phyloP scores from a whole-genome alignment of 768 basidiomycete genomes.

The Coprinopsis marcescibilis region DNA sequence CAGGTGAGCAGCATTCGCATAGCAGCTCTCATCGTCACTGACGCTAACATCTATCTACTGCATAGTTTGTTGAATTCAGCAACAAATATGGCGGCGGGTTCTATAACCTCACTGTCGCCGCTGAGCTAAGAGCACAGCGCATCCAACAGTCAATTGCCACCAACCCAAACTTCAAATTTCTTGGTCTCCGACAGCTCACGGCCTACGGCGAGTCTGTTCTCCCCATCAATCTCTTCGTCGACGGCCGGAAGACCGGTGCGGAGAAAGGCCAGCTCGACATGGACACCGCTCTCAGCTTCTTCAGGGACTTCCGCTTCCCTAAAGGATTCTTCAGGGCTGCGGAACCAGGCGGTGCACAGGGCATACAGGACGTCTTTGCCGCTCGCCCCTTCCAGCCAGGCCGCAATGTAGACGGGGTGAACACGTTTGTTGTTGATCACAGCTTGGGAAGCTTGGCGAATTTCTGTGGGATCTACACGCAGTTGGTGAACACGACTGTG shows the following conservation, averaged over 20 bases:
- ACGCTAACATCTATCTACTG: neutral
- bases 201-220: constrained; percentile 14
- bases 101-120: constrained; percentile 15
- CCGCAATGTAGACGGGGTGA: constrained; percentile 11
- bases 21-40: too few relatives aligned
- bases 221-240: constrained; percentile 14
- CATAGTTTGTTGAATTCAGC: constrained; percentile 14
- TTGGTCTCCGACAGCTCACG: constrained; percentile 13
- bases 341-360: constrained; percentile 1
- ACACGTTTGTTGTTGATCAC: constrained; percentile 11
- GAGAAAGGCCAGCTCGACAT: constrained; percentile 12
- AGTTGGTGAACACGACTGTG: constrained; percentile 16
- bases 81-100: constrained; percentile 15
- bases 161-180: constrained; percentile 15
- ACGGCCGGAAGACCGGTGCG: constrained; percentile 10
- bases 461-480: constrained; percentile 13
- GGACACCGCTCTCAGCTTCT: constrained; percentile 14
- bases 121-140: constrained; percentile 12
- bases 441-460: constrained; percentile 8
- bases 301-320: constrained; percentile 13
- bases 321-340: constrained; percentile 13
- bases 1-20: constrained; percentile 13
- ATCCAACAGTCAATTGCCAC: constrained; percentile 15
- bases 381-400: constrained; percentile 14
- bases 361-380: neutral